Conservation (phyloP, 1,139 yeast species). For the Lodderomyces jiufengensis region DNA sequence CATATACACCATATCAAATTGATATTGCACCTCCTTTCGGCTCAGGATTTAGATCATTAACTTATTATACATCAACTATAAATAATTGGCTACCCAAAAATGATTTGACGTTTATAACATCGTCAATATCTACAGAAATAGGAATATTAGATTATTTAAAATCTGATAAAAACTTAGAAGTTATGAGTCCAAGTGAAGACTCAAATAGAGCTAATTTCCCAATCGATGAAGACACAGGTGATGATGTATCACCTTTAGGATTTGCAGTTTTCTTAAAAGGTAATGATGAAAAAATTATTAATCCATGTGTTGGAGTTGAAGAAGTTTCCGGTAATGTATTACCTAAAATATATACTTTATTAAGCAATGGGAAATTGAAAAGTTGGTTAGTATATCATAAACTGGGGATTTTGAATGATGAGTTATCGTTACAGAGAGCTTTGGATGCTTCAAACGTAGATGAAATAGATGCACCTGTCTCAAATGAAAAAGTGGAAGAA, state of each 20-base stretch:
- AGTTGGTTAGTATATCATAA: constrained; percentile 66
- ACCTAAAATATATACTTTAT: constrained; percentile 62
- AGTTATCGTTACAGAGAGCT: constrained; percentile 22
- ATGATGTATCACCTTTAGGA: constrained; percentile 72
- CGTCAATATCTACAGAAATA: constrained; percentile 63
- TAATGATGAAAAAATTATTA: constrained; percentile 36
- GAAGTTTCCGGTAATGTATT: constrained; percentile 42
- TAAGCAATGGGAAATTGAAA: constrained; percentile 57
- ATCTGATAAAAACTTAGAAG: constrained; percentile 2
- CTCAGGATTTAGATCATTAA: constrained; percentile 43
- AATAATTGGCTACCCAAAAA: constrained; percentile 38
- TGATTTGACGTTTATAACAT: constrained; percentile 42
- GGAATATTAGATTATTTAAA: constrained; percentile 19
- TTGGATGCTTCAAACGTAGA: constrained; percentile 2
- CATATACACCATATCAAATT: constrained; percentile 10
- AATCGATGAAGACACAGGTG: constrained; percentile 56
- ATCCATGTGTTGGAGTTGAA: constrained; percentile 60
- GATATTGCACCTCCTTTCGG: constrained; percentile 63
- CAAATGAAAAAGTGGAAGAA: background rate
- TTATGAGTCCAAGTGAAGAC: constrained; percentile 45
- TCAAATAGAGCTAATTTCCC: constrained; percentile 71
- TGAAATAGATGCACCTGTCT: background rate
- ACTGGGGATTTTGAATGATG: constrained; percentile 35
- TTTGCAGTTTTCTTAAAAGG: constrained; percentile 50
- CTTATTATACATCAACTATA: constrained; percentile 44